Evolutionary conservation across 73 alveolate species (phyloP), one percentile per base, ranked within the genome.

Genomic region (Blepharisma stoltei): DNA sequence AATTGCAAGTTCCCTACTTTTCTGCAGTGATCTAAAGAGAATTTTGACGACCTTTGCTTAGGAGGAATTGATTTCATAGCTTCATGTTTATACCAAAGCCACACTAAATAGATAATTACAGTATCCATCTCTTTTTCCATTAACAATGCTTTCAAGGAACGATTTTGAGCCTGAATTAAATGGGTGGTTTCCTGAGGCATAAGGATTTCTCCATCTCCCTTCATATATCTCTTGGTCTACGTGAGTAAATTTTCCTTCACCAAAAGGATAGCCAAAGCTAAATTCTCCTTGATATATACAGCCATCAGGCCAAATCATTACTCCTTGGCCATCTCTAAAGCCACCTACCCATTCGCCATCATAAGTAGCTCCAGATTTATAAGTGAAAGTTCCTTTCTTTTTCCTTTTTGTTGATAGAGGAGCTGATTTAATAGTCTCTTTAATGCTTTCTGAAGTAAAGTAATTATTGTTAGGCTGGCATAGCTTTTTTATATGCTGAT

Each of bases 261-360:
- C 97, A 65, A 82, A 81, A 20, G 89, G 80, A 54, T 82, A 55
- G 70, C 83, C 81, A 18, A 81, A 85, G 11, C 68, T 5, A 83
- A 77, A 90, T 52, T 78, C 68, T 4, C 73, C 73, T 18, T 75
- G 84, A 67, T 83, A 83, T 53, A 54, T 77, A 45, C 92, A 83
- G 5, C 92, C 92, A 80, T 92, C 88, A 25, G 86, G 85, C 96
- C 95, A 92, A 67, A 41, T 71, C 68, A 82, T 80, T 5, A 67
- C 83, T 50, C 93, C 93, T 54, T 86, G 55, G 14, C 98, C 98
- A 54, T 85, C 86, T 86, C 87, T 85, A 60, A 84, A 54, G 6
- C 89, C 91, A 4, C 88, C 85, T 70, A 54, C 78, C 94, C 93
- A 91, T 80, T 88, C 87, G 44, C 97, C 97, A 8, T 54, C 44